phyloP scores from a whole-genome alignment of 2,329 filamentous ascomycete genomes.

The Botryotinia calthae region DNA sequence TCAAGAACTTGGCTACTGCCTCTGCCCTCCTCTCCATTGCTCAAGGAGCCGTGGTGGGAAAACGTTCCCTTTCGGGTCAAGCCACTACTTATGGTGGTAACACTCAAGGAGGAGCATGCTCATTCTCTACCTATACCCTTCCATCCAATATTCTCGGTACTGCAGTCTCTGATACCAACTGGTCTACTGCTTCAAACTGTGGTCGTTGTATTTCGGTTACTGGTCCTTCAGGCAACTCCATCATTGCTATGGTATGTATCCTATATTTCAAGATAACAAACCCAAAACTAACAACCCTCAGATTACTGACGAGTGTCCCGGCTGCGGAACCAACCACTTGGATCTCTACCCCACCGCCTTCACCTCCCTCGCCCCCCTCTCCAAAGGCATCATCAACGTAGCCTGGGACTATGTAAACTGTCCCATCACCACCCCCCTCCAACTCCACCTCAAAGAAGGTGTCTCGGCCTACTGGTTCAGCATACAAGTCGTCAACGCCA shows the following conservation, averaged over 20 bases:
- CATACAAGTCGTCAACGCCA: conserved; percentile 64
- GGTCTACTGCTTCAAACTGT: conserved; percentile 55
- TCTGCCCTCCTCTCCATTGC: conserved; percentile 30
- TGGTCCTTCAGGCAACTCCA: conserved; percentile 53
- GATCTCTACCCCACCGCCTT: conserved; percentile 56
- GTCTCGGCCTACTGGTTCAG: conserved; percentile 54
- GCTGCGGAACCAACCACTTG: conserved; percentile 52
- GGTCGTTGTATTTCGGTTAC: conserved; percentile 61
- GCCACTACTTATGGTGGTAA: conserved; percentile 57
- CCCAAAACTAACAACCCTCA: conserved; percentile 29
- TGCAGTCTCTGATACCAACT: conserved; percentile 57
- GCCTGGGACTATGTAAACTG: conserved; percentile 51
- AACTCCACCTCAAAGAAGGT: conserved; percentile 53
- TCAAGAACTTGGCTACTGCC: conserved; percentile 25
- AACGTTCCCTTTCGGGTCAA: conserved; percentile 39
- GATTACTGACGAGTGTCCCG: conserved; percentile 57
- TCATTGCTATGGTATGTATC: conserved; percentile 61
- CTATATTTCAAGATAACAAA: background rate
- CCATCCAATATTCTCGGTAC: conserved; percentile 59
- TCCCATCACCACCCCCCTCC: conserved; percentile 49
- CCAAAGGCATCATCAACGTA: conserved; percentile 49
- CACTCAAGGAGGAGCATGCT: conserved; percentile 59
- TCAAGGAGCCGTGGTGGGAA: conserved; percentile 31
- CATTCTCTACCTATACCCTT: conserved; percentile 61
- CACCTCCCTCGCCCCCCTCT: conserved; percentile 44